Base-by-base conservation (phyloP, 371 early-diverging fungal species). In the Syncephalastrum sp. region DNA sequence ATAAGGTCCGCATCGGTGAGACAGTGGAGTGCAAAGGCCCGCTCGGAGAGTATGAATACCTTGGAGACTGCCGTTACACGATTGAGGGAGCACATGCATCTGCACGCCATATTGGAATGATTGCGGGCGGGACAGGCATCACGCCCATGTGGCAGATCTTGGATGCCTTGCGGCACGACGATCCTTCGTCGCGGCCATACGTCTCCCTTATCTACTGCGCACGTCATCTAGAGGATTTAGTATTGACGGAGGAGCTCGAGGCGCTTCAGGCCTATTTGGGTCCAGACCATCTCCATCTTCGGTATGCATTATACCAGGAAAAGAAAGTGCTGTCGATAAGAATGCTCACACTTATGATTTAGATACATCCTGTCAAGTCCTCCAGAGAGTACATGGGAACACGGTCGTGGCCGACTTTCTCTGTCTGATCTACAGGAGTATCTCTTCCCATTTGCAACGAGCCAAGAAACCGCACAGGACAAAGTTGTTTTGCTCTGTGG, bases 91-190 rank as follows among this genome's bases (percentile, higher is more conserved):
- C 46, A 47, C 7, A 52, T 25, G 42, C 43, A 14, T 29, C 38
- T 14, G 57, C 50, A 13, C 13, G 38, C 10, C 59, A 69, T 48
- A 67, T 84, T 47, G 67, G 66, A 47, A 70, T 81, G 72, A 74
- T 87, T 46, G 73, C 77, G 19, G 90, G 86, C 45, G 90, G 90
- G 12, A 87, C 85, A 6, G 85, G 88, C 8, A 80, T 86, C 24
- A 84, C 86, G 23, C 89, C 87, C n/a, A 67, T 76, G 60, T 77
- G 65, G 56, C 81, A 82, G 59, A 54, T 89, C 44, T 47, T 87
- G 27, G 59, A 73, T 47, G 59, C 75, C 12, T 54, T 72, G 27
- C 27, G 69, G 10, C 48, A 60, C 13, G 68, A 47, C 8, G 49
- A 68, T 29, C 63, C 67, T n/a, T 50, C 61, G 5, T 33, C 38